Evolutionary conservation across 2,329 filamentous ascomycete species (phyloP).

Genomic region (Fusarium heterosporum): DNA sequence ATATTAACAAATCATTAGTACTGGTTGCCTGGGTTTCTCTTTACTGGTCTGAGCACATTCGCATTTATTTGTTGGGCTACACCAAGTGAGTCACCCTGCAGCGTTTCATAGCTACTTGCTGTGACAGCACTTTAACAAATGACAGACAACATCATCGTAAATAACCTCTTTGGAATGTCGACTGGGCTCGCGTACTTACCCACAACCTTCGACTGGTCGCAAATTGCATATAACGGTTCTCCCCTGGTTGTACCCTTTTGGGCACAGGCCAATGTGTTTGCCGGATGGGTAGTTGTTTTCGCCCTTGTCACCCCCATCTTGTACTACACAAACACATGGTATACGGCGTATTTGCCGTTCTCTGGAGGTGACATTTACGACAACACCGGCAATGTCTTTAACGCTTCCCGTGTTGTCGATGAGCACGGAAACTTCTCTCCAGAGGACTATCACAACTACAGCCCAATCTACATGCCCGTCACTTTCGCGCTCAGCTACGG

Average conservation of each 20-base stretch:
- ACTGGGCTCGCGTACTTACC: neutral
- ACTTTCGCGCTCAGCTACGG: constrained; percentile 6
- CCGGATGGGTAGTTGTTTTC: neutral
- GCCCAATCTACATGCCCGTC: neutral
- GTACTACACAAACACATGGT: constrained; percentile 13
- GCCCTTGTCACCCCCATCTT: neutral
- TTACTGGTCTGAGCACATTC: constrained; percentile 1
- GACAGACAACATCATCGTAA: neutral
- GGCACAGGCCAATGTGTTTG: constrained; percentile 5
- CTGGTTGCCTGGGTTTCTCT: constrained; percentile 1
- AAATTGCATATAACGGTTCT: constrained; percentile 12
- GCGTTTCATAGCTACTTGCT: accelerated
- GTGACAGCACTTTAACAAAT: accelerated
- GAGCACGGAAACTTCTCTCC: neutral
- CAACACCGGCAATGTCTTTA: neutral
- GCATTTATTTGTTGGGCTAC: constrained; percentile 10
- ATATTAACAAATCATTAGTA: neutral
- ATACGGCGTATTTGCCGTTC: neutral
- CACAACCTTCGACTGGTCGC: neutral
- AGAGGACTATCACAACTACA: neutral
- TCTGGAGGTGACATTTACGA: neutral
- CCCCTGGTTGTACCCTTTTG: neutral
- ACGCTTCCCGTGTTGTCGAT: neutral
- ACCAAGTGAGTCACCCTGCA: neutral
- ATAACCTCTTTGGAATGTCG: constrained; percentile 8